A percentile compares a stretch with the other conserved stretches of the same genome.
phyloP scores from a whole-genome alignment of 225 moss, liverwort and hornwort species.

The Sphagnum tenellum region DNA sequence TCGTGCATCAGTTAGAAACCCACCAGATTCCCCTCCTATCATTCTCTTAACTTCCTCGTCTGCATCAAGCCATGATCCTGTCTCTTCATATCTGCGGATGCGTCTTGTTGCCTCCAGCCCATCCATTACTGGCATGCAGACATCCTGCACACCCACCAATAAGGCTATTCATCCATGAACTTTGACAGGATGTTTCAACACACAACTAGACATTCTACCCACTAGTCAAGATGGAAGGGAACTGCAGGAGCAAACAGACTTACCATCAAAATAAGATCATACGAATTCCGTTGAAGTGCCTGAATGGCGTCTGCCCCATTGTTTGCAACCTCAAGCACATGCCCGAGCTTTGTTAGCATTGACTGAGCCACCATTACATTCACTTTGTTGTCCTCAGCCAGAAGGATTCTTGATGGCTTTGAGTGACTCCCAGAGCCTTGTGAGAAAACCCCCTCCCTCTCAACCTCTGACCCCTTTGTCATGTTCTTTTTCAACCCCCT shows the following conservation, averaged over 20 bases:
- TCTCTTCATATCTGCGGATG: constrained; percentile 22
- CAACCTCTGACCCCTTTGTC: constrained; percentile 10
- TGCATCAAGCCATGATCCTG: constrained; percentile 2
- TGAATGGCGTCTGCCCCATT: constrained; percentile 69
- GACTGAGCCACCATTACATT: constrained; percentile 77
- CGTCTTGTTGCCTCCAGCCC: constrained; percentile 27
- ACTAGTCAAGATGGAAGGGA: background rate
- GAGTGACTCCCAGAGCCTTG: constrained; percentile 2
- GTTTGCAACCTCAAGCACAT: constrained; percentile 65
- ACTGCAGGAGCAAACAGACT: background rate
- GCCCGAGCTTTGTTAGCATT: constrained; percentile 75
- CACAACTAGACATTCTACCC: too few relatives aligned
- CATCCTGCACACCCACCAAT: constrained; percentile 31
- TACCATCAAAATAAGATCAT: constrained; percentile 83
- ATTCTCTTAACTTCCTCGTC: constrained; percentile 8
- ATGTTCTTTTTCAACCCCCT: too few relatives aligned
- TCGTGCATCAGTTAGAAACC: constrained; percentile 2
- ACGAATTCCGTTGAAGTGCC: constrained; percentile 43
- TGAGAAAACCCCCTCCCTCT: background rate
- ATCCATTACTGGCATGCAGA: constrained; percentile 73
- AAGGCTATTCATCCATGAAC: background rate
- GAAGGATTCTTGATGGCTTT: constrained; percentile 28
- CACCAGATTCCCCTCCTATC: constrained; percentile 5
- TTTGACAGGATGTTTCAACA: too few relatives aligned
- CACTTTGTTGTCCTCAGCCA: constrained; percentile 68